Percentiles rank a stretch among this genome's conserved stretches.
Evolutionary conservation across 1,284 basidiomycete species (phyloP).

Genomic region (Heterobasidion irregulare): DNA sequence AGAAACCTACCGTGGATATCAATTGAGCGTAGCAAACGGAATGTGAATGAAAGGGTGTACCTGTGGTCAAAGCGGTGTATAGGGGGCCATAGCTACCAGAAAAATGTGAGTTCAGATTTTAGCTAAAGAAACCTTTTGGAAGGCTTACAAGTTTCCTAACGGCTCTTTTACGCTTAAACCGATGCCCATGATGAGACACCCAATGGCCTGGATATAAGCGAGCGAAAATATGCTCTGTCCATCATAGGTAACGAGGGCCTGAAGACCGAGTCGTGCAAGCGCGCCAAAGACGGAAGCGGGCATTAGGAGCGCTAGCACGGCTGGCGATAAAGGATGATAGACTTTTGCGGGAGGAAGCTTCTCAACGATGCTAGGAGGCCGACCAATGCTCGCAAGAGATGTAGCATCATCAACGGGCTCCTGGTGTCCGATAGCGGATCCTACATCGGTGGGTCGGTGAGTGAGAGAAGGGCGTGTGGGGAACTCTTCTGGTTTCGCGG

Average conservation of each 20-base stretch:
- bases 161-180: slow-evolving; percentile 61
- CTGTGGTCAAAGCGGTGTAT: slow-evolving; percentile 85
- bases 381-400: slow-evolving; percentile 43
- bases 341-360: slow-evolving; percentile 30
- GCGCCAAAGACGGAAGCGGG: slow-evolving; percentile 75
- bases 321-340: slow-evolving; percentile 52
- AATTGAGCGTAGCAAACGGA: neutral
- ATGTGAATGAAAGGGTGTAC: slow-evolving; percentile 25
- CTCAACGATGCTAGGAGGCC: slow-evolving; percentile 37
- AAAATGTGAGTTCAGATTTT: slow-evolving; percentile 5
- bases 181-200: slow-evolving; percentile 91
- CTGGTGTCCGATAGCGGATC: slow-evolving; percentile 26
- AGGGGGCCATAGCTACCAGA: slow-evolving; percentile 71
- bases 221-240: slow-evolving; percentile 77
- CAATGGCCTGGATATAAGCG: slow-evolving; percentile 82
- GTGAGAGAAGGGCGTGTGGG: neutral
- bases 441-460: slow-evolving; percentile 18
- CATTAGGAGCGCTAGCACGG: slow-evolving; percentile 64
- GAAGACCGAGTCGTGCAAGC: slow-evolving; percentile 68
- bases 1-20: slow-evolving; percentile 58
- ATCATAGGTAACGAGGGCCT: slow-evolving; percentile 63
- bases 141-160: slow-evolving; percentile 70
- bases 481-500: neutral
- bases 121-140: slow-evolving; percentile 1
- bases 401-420: slow-evolving; percentile 24